A percentile compares a stretch with the other conserved stretches of the same genome.
Evolutionary conservation across 148 eudicot species (phyloP).

Genomic region (Nepenthes gracilis): DNA sequence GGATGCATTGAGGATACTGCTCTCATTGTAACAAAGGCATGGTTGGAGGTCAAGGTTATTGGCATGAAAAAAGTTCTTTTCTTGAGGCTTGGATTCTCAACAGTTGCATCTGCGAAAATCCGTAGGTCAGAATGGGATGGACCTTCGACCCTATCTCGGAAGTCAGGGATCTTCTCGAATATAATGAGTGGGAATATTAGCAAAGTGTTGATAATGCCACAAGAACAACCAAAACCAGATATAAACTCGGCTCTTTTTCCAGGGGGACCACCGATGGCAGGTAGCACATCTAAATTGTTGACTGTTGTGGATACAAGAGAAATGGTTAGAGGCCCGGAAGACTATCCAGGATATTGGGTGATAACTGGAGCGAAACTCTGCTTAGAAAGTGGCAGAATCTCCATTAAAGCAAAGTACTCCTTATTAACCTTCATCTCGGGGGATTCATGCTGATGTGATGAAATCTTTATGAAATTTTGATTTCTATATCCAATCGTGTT

Average conservation of each 20-base stretch:
- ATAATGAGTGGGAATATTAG: conserved; percentile 80
- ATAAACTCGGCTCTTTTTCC: conserved; percentile 84
- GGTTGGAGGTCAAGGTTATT: conserved; percentile 71
- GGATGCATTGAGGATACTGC: conserved; percentile 42
- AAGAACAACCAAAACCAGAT: conserved; percentile 50
- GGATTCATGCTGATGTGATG: conserved; percentile 37
- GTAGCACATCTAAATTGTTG: conserved; percentile 47
- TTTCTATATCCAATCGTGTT: background rate
- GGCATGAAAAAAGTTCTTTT: conserved; percentile 80
- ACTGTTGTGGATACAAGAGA: conserved; percentile 66
- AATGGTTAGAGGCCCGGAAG: conserved; percentile 82
- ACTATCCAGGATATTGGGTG: conserved; percentile 87
- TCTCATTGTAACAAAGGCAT: conserved; percentile 72
- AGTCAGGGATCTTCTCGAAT: conserved; percentile 74
- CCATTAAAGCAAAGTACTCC: conserved; percentile 63
- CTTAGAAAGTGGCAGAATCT: conserved; percentile 58
- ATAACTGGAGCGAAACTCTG: conserved; percentile 81
- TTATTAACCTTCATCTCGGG: conserved; percentile 54
- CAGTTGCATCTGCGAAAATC: conserved; percentile 49
- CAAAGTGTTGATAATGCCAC: conserved; percentile 21
- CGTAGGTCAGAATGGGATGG: conserved; percentile 86
- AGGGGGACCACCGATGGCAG: conserved; percentile 64
- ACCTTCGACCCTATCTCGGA: conserved; percentile 42
- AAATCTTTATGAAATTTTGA: background rate
- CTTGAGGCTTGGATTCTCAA: conserved; percentile 68